Evolutionary conservation across 2,329 filamentous ascomycete species (phyloP).

Genomic region (Beauveria sp.): DNA sequence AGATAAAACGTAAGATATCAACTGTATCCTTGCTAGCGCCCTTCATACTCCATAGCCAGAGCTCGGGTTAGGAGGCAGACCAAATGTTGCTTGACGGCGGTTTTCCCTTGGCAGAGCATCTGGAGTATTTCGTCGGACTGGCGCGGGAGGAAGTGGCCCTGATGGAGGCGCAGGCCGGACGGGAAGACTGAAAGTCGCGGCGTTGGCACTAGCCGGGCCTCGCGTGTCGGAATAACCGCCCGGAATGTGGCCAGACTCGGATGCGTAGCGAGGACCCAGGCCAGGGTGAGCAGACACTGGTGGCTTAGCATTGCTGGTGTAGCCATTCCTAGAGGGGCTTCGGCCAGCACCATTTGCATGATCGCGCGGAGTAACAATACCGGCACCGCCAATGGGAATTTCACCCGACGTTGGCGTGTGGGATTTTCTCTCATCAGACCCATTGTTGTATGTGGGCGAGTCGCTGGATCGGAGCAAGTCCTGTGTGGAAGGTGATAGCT

Average conservation of each 20-base stretch:
- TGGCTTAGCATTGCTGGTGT: conserved; percentile 35
- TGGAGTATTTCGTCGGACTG: conserved; percentile 47
- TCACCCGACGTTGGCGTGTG: conserved; percentile 64
- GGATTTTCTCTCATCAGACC: conserved; percentile 37
- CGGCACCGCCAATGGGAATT: conserved; percentile 56
- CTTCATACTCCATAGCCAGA: conserved; percentile 24
- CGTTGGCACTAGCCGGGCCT: conserved; percentile 35
- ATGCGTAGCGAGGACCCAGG: conserved; percentile 42
- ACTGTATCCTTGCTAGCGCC: neutral
- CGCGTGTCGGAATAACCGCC: conserved; percentile 30
- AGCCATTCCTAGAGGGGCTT: conserved; percentile 45
- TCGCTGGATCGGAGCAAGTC: conserved; percentile 62
- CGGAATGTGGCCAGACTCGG: conserved; percentile 46
- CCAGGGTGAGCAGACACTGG: conserved; percentile 38
- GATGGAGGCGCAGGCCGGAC: conserved; percentile 52
- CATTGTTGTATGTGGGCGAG: conserved; percentile 42
- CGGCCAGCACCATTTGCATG: conserved; percentile 34
- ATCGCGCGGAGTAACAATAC: conserved; percentile 48
- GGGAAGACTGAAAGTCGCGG: conserved; percentile 53
- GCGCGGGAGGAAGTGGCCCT: conserved; percentile 53
- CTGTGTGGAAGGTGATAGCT: conserved; percentile 69
- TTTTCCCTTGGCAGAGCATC: conserved; percentile 46
- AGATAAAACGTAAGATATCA: neutral
- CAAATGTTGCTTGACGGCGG: conserved; percentile 47
- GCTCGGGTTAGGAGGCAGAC: conserved; percentile 35